Conservation (phyloP, 2,329 filamentous ascomycete species). For the Fusarium sp. region DNA sequence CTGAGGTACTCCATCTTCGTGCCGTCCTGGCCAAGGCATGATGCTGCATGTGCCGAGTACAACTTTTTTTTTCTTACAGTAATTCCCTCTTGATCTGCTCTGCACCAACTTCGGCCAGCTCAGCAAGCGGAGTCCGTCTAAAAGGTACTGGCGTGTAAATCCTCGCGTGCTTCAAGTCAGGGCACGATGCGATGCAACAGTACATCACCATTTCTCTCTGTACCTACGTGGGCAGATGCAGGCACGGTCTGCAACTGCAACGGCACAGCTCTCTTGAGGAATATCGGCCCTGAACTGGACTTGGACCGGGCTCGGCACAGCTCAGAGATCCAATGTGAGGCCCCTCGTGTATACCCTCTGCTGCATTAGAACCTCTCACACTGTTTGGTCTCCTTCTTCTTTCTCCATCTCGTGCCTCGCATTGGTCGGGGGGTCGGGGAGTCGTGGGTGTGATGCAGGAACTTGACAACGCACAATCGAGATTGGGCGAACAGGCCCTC, state of each 20-base stretch:
- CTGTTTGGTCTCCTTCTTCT: conserved; percentile 15
- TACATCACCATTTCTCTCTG: background rate
- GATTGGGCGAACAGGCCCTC: conserved; percentile 33
- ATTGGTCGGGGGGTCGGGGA: conserved; percentile 4
- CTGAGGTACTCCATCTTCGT: conserved; percentile 12
- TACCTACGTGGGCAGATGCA: conserved; percentile 22
- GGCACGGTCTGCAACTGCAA: conserved; percentile 23
- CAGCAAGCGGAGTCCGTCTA: conserved; percentile 37
- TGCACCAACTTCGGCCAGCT: conserved; percentile 40
- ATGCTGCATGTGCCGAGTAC: conserved; percentile 13
- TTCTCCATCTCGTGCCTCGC: conserved; percentile 1
- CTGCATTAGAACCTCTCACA: conserved; percentile 4
- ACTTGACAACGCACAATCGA: conserved; percentile 42
- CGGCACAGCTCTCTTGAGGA: conserved; percentile 11
- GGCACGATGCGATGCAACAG: conserved; percentile 24
- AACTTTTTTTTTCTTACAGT: background rate
- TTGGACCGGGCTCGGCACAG: background rate
- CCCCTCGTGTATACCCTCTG: background rate
- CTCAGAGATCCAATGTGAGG: background rate
- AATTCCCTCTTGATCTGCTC: background rate
- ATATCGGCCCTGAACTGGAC: conserved; percentile 1
- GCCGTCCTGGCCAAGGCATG: conserved; percentile 9
- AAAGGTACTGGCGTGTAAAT: conserved; percentile 3
- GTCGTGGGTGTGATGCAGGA: conserved; percentile 36
- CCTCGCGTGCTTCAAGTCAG: background rate